Percentiles rank a stretch among this genome's conserved stretches.
Conservation (phyloP, 176 grass and related monocot genomes). For the Triticum urartu region DNA sequence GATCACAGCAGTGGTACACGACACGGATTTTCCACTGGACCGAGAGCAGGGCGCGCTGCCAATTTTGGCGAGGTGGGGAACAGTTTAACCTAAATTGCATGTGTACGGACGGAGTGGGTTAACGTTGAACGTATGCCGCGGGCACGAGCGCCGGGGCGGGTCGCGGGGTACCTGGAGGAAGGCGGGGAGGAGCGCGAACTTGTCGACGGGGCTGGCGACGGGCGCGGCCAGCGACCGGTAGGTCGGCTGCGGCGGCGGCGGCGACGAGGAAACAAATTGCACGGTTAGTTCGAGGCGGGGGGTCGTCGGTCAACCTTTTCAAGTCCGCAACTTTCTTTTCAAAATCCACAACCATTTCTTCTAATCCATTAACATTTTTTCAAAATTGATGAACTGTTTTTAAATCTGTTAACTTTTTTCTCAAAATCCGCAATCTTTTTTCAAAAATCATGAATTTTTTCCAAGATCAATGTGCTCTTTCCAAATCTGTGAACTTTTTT, state of each 20-base stretch:
- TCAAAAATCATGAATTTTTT: no score
- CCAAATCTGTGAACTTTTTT: no score
- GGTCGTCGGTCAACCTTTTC: background rate
- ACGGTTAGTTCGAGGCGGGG: background rate
- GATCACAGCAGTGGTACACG: no score
- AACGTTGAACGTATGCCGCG: background rate
- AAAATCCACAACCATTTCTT: no score
- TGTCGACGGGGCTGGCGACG: background rate
- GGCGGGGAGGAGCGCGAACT: background rate
- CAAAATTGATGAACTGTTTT: no score
- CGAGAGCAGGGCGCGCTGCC: background rate
- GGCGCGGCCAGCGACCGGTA: background rate
- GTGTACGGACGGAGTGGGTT: background rate
- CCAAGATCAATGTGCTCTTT: no score
- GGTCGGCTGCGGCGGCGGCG: background rate
- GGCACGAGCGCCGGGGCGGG: background rate
- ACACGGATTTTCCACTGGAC: background rate
- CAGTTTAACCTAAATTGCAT: background rate
- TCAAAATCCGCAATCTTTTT: no score
- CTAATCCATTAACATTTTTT: no score
- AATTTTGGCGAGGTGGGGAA: background rate
- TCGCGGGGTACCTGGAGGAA: background rate
- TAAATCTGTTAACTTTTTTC: no score
- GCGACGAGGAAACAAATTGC: background rate
- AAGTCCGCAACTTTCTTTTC: no score